Evolutionary conservation across 352 stramenopile species (phyloP).

Genomic region (Paralagenidium karlingii): DNA sequence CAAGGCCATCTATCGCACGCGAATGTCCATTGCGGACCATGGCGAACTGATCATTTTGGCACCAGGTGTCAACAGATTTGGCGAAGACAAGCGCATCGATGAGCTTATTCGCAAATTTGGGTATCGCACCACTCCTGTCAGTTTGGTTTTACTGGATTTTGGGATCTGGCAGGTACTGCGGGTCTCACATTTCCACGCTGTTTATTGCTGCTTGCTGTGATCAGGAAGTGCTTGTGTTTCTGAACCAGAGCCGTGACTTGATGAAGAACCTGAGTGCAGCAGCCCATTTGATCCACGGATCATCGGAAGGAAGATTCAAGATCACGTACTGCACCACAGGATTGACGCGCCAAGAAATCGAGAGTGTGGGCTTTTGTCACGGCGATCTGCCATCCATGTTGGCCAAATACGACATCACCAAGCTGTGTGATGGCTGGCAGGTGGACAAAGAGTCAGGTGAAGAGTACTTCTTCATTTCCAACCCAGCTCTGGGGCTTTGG

Average conservation of each 20-base stretch:
- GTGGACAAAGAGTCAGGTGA: constrained; percentile 41
- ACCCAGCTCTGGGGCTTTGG: constrained; percentile 94
- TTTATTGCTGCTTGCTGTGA: background rate
- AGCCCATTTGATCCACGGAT: constrained; percentile 96
- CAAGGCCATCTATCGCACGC: constrained; percentile 96
- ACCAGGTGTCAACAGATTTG: constrained; percentile 89
- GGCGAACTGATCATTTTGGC: constrained; percentile 93
- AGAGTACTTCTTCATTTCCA: constrained; percentile 95
- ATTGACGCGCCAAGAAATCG: constrained; percentile 88
- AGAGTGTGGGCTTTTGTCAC: constrained; percentile 89
- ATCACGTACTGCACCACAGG: constrained; percentile 91
- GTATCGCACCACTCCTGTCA: constrained; percentile 90
- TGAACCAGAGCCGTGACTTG: constrained; percentile 88
- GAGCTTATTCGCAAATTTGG: constrained; percentile 94
- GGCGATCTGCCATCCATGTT: constrained; percentile 78
- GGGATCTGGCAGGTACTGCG: too few relatives aligned
- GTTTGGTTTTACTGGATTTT: constrained; percentile 2
- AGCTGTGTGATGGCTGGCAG: constrained; percentile 92
- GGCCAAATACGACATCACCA: constrained; percentile 63
- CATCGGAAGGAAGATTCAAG: constrained; percentile 93
- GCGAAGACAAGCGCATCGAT: constrained; percentile 91
- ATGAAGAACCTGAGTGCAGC: constrained; percentile 92
- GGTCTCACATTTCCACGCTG: background rate
- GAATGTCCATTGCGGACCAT: constrained; percentile 94
- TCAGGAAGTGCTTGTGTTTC: constrained; percentile 84